A percentile compares a stretch with the other conserved stretches of the same genome.
Evolutionary conservation across 805 yeast genomes (phyloP).

Genomic region (Barnettozyma californica): DNA sequence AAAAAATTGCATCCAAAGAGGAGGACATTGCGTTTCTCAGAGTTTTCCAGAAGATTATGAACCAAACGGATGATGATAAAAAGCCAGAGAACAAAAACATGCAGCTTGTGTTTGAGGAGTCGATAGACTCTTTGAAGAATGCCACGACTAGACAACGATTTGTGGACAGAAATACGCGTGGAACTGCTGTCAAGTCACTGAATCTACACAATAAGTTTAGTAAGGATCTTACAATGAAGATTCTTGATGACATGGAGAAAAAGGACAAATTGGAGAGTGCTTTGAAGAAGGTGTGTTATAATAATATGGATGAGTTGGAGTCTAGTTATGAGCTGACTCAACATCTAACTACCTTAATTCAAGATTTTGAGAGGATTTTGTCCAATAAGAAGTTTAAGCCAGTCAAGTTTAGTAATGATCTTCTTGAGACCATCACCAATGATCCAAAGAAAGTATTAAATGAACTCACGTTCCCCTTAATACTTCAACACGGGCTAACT

Average conservation of each 20-base stretch:
- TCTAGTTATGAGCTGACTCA: not conserved
- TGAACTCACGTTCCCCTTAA: conserved; percentile 6
- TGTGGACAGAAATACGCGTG: not conserved
- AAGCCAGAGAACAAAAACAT: not conserved
- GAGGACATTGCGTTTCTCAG: conserved; percentile 3
- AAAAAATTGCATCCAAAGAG: conserved; percentile 3
- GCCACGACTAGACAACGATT: not conserved
- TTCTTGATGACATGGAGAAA: conserved; percentile 5
- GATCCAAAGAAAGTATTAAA: not conserved
- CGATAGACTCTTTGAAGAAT: conserved; percentile 1
- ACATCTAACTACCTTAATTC: not conserved
- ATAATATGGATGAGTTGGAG: not conserved
- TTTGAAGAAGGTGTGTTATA: not conserved
- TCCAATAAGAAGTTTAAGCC: not conserved
- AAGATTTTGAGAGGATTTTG: not conserved
- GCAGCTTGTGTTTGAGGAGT: conserved; percentile 6
- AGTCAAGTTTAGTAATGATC: not conserved
- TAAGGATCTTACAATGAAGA: conserved; percentile 1
- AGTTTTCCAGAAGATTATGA: conserved; percentile 3
- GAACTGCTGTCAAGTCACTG: not conserved
- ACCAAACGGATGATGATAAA: not conserved
- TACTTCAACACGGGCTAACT: not conserved
- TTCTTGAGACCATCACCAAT: not conserved
- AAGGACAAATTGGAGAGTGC: conserved; percentile 3
- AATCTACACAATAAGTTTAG: not conserved